phyloP scores from a whole-genome alignment of 78 protist species.

The Dictyostelium intermedium region DNA sequence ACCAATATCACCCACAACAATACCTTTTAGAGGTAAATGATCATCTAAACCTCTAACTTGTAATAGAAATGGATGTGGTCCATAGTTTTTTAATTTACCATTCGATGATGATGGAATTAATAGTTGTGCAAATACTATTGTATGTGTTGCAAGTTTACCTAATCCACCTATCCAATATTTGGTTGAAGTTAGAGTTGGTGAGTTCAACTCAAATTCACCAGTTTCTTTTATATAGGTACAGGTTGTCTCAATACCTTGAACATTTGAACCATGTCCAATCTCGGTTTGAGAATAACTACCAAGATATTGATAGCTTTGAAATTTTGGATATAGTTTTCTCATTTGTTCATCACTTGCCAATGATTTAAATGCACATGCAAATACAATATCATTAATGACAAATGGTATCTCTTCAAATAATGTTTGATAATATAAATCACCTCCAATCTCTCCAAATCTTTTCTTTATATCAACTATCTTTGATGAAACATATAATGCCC shows the following conservation, averaged over 20 bases:
- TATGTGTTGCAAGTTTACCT: slow-evolving; percentile 84
- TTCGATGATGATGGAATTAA: background rate
- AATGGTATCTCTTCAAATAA: slow-evolving; percentile 41
- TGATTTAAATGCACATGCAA: slow-evolving; percentile 28
- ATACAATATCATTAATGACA: slow-evolving; percentile 53
- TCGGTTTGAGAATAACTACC: slow-evolving; percentile 83
- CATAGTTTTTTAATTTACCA: slow-evolving; percentile 31
- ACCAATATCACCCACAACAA: slow-evolving; percentile 80
- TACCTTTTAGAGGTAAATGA: slow-evolving; percentile 63
- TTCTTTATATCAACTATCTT: slow-evolving; percentile 1
- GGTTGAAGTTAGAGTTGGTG: slow-evolving; percentile 84
- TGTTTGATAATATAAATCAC: background rate
- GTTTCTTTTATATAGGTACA: slow-evolving; percentile 65
- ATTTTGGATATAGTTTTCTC: slow-evolving; percentile 15
- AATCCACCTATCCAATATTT: slow-evolving; percentile 94
- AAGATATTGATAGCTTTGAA: slow-evolving; percentile 32
- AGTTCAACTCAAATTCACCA: slow-evolving; percentile 87
- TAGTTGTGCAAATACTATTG: slow-evolving; percentile 78
- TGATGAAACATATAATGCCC: background rate
- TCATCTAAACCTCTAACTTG: slow-evolving; percentile 32
- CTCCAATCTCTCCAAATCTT: background rate
- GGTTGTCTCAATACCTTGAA: slow-evolving; percentile 85
- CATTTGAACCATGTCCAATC: slow-evolving; percentile 85
- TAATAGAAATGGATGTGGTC: slow-evolving; percentile 72
- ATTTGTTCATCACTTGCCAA: slow-evolving; percentile 69